Evolutionary conservation across 2,329 filamentous ascomycete species (phyloP).

Genomic region (Colletotrichum kahawae): DNA sequence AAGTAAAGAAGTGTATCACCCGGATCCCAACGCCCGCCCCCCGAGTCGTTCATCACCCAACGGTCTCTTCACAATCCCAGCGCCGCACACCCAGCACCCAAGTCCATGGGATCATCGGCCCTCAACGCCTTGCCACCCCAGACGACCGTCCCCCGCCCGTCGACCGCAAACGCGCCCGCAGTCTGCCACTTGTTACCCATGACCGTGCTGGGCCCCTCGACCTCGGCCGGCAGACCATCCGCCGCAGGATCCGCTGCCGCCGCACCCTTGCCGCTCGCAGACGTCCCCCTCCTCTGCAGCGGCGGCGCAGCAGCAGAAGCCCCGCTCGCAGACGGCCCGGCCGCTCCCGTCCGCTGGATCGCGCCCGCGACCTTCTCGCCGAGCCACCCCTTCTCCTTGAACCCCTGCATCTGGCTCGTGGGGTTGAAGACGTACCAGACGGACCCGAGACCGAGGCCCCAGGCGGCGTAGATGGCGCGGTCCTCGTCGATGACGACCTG

Average conservation of each 20-base stretch:
- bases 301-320: background rate
- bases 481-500: conserved; percentile 61
- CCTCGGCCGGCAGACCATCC: conserved; percentile 28
- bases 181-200: conserved; percentile 64
- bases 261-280: background rate
- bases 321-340: background rate
- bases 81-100: conserved; percentile 51
- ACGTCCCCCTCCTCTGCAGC: conserved; percentile 13
- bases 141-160: conserved; percentile 53
- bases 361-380: conserved; percentile 54
- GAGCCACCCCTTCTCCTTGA: conserved; percentile 61
- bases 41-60: background rate
- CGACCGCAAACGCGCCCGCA: conserved; percentile 55
- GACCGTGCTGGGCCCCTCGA: conserved; percentile 44
- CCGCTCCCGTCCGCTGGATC: conserved; percentile 35
- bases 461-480: conserved; percentile 61
- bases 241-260: background rate
- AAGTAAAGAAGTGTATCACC: background rate
- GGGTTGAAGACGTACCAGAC: conserved; percentile 61
- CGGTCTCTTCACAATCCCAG: conserved; percentile 29
- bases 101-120: conserved; percentile 56
- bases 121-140: conserved; percentile 54
- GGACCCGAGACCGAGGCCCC: conserved; percentile 59
- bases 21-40: background rate
- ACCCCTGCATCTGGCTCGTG: conserved; percentile 54